Base-by-base conservation (phyloP, 2,329 filamentous ascomycete species). In the Chaetomium strumarium region DNA sequence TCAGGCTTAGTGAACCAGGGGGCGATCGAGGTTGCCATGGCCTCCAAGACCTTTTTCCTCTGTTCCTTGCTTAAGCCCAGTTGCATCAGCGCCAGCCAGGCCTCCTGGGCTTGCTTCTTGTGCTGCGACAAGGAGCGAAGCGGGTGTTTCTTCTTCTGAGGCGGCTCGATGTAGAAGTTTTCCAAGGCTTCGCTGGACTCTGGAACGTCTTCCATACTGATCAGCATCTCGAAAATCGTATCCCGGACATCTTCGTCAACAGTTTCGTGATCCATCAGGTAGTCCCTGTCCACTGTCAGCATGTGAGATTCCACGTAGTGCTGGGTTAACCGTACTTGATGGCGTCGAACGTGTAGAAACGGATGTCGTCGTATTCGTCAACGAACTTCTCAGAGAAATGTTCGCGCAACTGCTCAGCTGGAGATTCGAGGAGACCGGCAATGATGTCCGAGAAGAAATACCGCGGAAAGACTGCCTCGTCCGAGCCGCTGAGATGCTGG, bases 1-100 rank as follows among this genome's bases (percentile, higher is more conserved):
- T 97, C 92, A 1, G 90, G 86, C 56, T 90, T 88, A 44, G 77
- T 79, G 70, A 97, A 96, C 88, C 90, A 95, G 0, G 92, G 91
- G 20, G 88, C 86, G 61, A 96, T 89, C 33, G 83, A 83, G 39
- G 81, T 80, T 2, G 88, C 84, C 71, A 95, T 85, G 56, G 86
- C 79, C 55, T 81, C 79, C 44, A 99, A 76, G 2, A 96, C 77
- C 45, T 76, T 75, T 67, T 97, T 97, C 47, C 88, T 84, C 66
- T 95, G 86, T 14, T 86, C 79, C 57, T 84, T 83, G 45, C 77
- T 80, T 46, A 90, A 76, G 3, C 79, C 75, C 51, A 84, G 73
- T 51, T 78, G 79, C 64, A 97, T 81, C 19, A 96, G 70, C 3
- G 86, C 79, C 16, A 96, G 72, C 92, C 92, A 97, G 3, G 90